These are phyloP conservation scores for Magnusiomyces ingens DNA, from an alignment of 1,139 yeast species.

Conservation along the genomic window DNA sequence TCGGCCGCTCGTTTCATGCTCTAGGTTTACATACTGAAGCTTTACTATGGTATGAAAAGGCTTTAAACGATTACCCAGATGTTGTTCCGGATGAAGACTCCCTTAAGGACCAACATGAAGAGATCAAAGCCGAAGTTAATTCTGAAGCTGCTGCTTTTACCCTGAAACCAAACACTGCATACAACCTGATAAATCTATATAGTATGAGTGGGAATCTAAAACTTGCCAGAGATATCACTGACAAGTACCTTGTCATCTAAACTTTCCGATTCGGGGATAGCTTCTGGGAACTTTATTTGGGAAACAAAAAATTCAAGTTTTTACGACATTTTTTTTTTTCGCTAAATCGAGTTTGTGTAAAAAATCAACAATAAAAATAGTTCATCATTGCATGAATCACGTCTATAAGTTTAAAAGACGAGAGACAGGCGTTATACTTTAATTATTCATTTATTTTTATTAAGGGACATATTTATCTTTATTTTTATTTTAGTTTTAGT, in stretches of 20 bases:
- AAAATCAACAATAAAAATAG: too few species aligned
- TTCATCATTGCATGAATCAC: too few species aligned
- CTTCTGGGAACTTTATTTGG: not conserved
- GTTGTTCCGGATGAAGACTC: conserved; percentile 12
- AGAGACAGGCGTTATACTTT: too few species aligned
- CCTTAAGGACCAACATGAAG: not conserved
- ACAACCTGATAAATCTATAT: conserved; percentile 71
- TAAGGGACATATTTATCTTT: too few species aligned
- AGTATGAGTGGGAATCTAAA: conserved; percentile 64
- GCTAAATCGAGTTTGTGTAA: not conserved
- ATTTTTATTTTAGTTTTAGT: too few species aligned
- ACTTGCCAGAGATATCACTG: conserved; percentile 57
- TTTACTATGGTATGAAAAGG: conserved; percentile 61
- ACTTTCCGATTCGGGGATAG: not conserved
- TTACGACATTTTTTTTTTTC: not conserved
- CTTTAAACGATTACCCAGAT: conserved; percentile 37
- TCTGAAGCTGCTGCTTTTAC: conserved; percentile 41
- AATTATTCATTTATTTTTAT: too few species aligned
- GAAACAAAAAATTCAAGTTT: not conserved
- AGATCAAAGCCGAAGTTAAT: not conserved
- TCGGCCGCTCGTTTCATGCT: conserved; percentile 81
- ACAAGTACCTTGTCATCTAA: conserved; percentile 45
- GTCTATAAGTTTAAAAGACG: too few species aligned
- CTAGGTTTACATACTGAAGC: conserved; percentile 73
- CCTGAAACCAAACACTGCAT: conserved; percentile 73